Evolutionary conservation across 2,329 filamentous ascomycete genomes (phyloP), one percentile per base, ranked within the genome.

Genomic region (Amauroascus verrucosus): DNA sequence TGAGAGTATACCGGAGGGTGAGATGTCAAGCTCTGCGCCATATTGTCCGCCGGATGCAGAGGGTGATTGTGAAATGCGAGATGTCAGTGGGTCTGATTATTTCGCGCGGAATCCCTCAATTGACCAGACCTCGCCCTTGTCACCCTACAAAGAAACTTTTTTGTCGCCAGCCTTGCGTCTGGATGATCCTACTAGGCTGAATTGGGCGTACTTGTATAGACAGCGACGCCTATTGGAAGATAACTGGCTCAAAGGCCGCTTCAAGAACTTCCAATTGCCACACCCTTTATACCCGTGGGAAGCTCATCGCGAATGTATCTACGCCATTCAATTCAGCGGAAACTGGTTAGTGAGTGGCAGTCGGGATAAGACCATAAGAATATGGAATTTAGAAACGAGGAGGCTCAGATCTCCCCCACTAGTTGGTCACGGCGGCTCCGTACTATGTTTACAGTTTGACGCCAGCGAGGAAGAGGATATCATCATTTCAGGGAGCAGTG

Each of bases 381-480:
- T 96, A 48, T 98, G 93, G 93, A 82, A 95, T 66, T 74, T 97
- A 59, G 80, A 86, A 43, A 94, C 86, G 0, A 83, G 85, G 55
- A 81, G 91, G 33, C 74, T 96, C n/a, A 75, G 84, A 16, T 77
- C 84, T 32, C 75, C 77, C n/a, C 88, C 89, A 1, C 73, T 98
- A 7, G 65, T 72, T 4, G 90, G 86, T 2, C 93, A 98, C 65
- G 72, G 70, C 9, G 90, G 88, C 13, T 97, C 91, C 0, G 93
- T 98, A 0, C 72, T 98, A 9, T 98, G 93, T 64, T 76, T 98
- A 26, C 93, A 98, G 64, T 98, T 97, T 64, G 93, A 98, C 64
- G 84, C 90, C 2, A 82, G 85, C 49, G 85, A 88, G 0, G 81
- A 86, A 13, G 87, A 97, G 65, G 91, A 97, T 63, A 73, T 98